Base-by-base conservation (phyloP, 2,329 filamentous ascomycete species). In the Zasmidium cellare region DNA sequence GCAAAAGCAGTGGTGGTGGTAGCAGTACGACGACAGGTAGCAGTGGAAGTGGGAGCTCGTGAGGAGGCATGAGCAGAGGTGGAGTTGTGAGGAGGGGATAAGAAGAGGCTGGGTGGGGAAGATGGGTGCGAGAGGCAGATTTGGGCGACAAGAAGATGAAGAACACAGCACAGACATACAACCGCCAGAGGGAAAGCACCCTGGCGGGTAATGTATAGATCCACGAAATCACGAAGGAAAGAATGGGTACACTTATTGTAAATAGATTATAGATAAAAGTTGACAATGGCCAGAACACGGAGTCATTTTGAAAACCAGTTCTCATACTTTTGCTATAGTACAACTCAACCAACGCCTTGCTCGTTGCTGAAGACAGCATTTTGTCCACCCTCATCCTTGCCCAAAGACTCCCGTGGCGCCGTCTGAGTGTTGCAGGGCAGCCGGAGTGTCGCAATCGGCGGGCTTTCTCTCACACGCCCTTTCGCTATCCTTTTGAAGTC, bases 181-280 rank as follows among this genome's bases (percentile, higher is more conserved):
- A 5, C 11, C n/a, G n/a, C 19, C 25, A 31, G 19, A 23, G 9
- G 35, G 19, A n/a, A 22, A 16, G 16, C 41, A 23, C 41, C 31
- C 20, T 18, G 38, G 11, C 20, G 9, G 28, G 38, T 50, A 51
- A 46, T 46, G 51, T 46, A 51, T 46, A 55, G 46, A 51, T n/a
- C n/a, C 38, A 58, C 53, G 56, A 51, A 41, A 58, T 38, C 45
- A 58, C 24, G 46, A 54, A 51, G 20, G 6, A 56, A 24, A 47
- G 19, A 18, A 25, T 16, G 51, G 16, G n/a, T 20, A 53, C 18
- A 38, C 18, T 23, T 35, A 47, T 3, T 45, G 48, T 28, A 38
- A 11, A 51, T 51, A 51, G 24, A 38, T 51, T 38, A 49, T 51
- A 51, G 16, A 35, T 41, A 14, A 18, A 18, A 41, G 7, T 41